phyloP scores from a whole-genome alignment of 176 grass and related monocot species.

The Guadua angustifolia region DNA sequence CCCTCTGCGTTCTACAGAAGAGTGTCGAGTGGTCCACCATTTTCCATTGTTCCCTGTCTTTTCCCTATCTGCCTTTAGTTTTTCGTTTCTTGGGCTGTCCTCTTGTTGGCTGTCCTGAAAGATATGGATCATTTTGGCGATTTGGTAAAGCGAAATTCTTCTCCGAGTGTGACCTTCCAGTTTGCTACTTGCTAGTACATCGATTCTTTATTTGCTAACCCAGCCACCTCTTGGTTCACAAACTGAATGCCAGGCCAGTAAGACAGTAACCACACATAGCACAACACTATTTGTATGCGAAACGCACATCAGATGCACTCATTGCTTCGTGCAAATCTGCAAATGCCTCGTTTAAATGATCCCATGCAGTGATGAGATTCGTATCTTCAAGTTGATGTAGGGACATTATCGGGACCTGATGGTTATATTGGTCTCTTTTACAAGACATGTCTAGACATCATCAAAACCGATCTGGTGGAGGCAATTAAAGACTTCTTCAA shows the following conservation, averaged over 20 bases:
- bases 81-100: background rate
- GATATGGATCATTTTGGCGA: constrained; percentile 31
- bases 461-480: too few species aligned
- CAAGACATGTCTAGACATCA: too few species aligned
- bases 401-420: too few species aligned
- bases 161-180: background rate
- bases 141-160: background rate
- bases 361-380: background rate
- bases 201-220: too few species aligned
- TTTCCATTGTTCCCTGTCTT: constrained; percentile 38
- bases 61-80: background rate
- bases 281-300: too few species aligned
- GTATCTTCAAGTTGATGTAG: background rate
- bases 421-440: too few species aligned
- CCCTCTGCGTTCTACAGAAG: background rate
- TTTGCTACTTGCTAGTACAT: too few species aligned
- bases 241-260: too few species aligned
- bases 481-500: too few species aligned
- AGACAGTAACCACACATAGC: too few species aligned
- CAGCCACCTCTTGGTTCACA: too few species aligned
- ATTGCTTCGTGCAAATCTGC: background rate
- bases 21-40: constrained; percentile 48
- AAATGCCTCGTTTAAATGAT: background rate
- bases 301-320: background rate
- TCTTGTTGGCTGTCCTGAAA: constrained; percentile 33